These are phyloP conservation scores for Kernera saxatilis DNA, from an alignment of 345 rosid genomes.

Conservation along the genomic window DNA sequence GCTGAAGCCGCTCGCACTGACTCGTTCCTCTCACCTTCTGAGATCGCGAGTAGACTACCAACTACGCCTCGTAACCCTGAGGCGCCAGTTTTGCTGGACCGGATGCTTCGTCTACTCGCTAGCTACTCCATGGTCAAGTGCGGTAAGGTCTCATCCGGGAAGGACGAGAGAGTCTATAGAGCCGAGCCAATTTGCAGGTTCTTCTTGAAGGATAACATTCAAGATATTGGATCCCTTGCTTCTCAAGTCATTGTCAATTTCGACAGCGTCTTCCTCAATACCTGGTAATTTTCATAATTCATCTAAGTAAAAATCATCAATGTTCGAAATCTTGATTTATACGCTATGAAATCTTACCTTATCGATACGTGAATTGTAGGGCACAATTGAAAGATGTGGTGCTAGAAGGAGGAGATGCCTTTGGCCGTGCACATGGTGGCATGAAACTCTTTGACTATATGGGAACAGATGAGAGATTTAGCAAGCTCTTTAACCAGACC, in stretches of 20 bases:
- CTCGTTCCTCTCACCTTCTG: conserved; percentile 32
- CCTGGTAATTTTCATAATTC: conserved; percentile 31
- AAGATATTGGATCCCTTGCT: conserved; percentile 35
- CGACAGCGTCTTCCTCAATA: conserved; percentile 37
- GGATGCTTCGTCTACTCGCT: conserved; percentile 46
- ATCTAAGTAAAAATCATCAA: neutral
- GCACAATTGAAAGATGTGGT: conserved; percentile 43
- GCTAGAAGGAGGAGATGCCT: conserved; percentile 55
- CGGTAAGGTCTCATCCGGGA: neutral
- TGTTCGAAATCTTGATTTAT: neutral
- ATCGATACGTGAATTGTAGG: conserved; percentile 13
- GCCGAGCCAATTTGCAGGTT: conserved; percentile 44
- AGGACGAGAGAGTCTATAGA: conserved; percentile 30
- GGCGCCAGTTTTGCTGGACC: conserved; percentile 39
- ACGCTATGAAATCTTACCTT: neutral
- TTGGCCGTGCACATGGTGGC: conserved; percentile 55
- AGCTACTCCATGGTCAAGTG: conserved; percentile 40
- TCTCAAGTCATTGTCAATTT: conserved; percentile 38
- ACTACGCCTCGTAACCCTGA: conserved; percentile 35
- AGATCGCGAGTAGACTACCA: conserved; percentile 38
- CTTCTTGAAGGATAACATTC: conserved; percentile 26
- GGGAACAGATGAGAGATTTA: conserved; percentile 42
- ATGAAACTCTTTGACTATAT: conserved; percentile 46
- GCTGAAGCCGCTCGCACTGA: conserved; percentile 2
- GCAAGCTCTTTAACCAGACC: conserved; percentile 43